phyloP scores from a whole-genome alignment of 371 early-diverging fungal species.

The Fennellomyces sp. region DNA sequence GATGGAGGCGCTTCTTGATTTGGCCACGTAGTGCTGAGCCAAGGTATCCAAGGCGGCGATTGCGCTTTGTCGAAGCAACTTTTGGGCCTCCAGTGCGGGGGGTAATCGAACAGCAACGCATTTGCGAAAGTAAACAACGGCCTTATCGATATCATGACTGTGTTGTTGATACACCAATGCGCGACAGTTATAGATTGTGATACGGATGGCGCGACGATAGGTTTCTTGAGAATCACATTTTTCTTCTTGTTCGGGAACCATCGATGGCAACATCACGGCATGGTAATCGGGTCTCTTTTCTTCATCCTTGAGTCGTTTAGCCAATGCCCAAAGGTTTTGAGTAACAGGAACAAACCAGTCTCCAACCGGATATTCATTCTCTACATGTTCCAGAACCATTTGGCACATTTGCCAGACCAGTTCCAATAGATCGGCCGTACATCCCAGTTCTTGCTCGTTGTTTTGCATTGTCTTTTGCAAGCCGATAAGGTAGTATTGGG shows the following conservation, averaged over 20 bases:
- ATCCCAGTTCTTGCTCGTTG: no score
- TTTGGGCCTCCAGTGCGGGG: conserved; percentile 8
- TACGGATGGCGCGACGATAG: conserved; percentile 40
- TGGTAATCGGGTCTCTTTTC: conserved; percentile 20
- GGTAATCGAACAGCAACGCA: conserved; percentile 11
- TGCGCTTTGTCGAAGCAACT: conserved; percentile 7
- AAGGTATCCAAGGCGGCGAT: background rate
- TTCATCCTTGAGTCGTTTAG: conserved; percentile 43
- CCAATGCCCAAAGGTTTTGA: conserved; percentile 34
- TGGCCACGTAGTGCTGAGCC: background rate
- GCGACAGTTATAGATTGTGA: conserved; percentile 43
- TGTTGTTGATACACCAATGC: conserved; percentile 35
- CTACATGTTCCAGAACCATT: conserved; percentile 27
- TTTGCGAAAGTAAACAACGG: conserved; percentile 24
- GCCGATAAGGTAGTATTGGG: background rate
- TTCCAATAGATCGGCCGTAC: conserved; percentile 27
- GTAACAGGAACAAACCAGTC: conserved; percentile 33
- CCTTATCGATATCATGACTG: conserved; percentile 22
- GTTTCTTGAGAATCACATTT: conserved; percentile 11
- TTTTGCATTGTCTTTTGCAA: background rate
- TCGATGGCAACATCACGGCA: conserved; percentile 1
- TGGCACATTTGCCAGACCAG: conserved; percentile 33
- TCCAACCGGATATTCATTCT: conserved; percentile 8
- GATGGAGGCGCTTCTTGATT: background rate
- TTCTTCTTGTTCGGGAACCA: background rate